phyloP scores from a whole-genome alignment of 768 basidiomycete genomes.

The Hebeloma cylindrosporum region DNA sequence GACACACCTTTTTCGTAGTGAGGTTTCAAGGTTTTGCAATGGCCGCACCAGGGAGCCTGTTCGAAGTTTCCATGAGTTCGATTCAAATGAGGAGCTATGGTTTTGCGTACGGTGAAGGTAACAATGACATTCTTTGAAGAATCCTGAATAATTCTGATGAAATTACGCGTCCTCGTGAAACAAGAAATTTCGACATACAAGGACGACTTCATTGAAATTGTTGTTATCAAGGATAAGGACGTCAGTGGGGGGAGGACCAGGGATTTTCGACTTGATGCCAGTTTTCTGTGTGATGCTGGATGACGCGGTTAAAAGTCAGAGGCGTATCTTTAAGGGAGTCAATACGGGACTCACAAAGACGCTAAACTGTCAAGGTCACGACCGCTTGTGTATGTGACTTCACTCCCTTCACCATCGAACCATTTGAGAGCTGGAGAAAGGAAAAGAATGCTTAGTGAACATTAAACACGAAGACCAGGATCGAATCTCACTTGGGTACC shows the following conservation, averaged over 20 bases:
- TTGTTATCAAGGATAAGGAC: constrained; percentile 64
- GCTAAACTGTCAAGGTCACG: constrained; percentile 80
- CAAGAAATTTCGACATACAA: constrained; percentile 40
- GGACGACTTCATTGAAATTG: constrained; percentile 75
- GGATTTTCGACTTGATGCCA: constrained; percentile 85
- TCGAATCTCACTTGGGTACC: constrained; percentile 91
- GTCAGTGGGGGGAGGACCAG: constrained; percentile 76
- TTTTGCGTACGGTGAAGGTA: constrained; percentile 63
- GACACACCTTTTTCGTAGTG: constrained; percentile 71
- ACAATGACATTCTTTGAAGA: constrained; percentile 80
- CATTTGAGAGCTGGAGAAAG: constrained; percentile 75
- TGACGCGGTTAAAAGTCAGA: background rate
- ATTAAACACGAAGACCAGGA: constrained; percentile 41
- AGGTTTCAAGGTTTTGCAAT: constrained; percentile 92
- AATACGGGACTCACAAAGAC: constrained; percentile 58
- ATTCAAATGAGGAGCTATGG: background rate
- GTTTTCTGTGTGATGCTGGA: constrained; percentile 71
- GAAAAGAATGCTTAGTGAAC: background rate
- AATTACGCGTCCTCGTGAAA: background rate
- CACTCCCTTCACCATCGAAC: constrained; percentile 73
- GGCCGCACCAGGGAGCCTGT: constrained; percentile 84
- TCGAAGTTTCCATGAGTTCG: constrained; percentile 9
- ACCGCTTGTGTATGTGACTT: constrained; percentile 70
- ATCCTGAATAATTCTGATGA: constrained; percentile 41
- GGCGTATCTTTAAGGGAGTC: background rate